phyloP scores from a whole-genome alignment of 768 basidiomycete species.

The Crucibulum laeve region DNA sequence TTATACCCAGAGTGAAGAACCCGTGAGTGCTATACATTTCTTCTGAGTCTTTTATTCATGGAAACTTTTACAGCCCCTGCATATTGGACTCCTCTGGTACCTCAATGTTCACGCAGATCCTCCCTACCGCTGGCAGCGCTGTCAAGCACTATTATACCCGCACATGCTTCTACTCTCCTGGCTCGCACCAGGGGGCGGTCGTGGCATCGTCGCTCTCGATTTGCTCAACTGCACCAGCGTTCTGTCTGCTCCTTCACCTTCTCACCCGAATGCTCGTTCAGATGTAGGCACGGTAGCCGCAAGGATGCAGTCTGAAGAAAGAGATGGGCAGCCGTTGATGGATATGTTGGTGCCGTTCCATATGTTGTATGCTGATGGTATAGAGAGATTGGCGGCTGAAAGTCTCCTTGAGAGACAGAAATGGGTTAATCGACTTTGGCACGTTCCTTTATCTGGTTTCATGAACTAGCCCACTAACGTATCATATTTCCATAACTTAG shows the following conservation, averaged over 20 bases:
- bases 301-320: constrained; percentile 46
- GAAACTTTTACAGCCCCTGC: constrained; percentile 60
- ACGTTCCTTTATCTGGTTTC: constrained; percentile 18
- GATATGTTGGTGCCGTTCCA: constrained; percentile 88
- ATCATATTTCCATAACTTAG: constrained; percentile 29
- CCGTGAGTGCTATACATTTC: constrained; percentile 28
- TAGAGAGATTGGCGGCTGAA: constrained; percentile 86
- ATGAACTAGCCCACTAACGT: background rate
- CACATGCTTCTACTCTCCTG: constrained; percentile 83
- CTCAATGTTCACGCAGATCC: constrained; percentile 85
- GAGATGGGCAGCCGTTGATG: constrained; percentile 47
- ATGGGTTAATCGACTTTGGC: constrained; percentile 93
- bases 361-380: constrained; percentile 84
- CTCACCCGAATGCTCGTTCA: constrained; percentile 74
- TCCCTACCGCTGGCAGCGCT: constrained; percentile 78
- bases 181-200: constrained; percentile 78
- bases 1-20: constrained; percentile 45
- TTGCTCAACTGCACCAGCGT: constrained; percentile 84
- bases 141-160: constrained; percentile 79
- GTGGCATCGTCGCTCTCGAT: constrained; percentile 84
- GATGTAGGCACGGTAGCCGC: constrained; percentile 89
- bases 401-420: constrained; percentile 80
- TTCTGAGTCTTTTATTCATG: constrained; percentile 10
- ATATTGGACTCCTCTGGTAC: constrained; percentile 86
- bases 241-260: constrained; percentile 76